Evolutionary conservation across 1,284 basidiomycete genomes (phyloP).

Genomic region (Xanthoconium separans): DNA sequence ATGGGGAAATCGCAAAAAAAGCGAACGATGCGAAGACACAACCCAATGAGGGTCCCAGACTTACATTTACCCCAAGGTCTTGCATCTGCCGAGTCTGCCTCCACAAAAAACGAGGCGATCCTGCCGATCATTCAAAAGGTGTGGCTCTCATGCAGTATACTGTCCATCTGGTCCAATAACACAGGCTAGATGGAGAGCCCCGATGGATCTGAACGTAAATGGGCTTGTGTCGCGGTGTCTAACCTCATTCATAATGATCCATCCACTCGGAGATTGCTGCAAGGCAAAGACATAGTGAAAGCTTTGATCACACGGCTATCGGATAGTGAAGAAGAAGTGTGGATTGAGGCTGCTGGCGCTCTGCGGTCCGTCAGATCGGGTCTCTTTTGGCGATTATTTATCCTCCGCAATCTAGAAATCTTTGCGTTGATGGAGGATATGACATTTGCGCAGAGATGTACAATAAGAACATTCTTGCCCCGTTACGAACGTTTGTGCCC

Average conservation of each 20-base stretch:
- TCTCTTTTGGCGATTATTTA: constrained; percentile 6
- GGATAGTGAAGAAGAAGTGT: constrained; percentile 83
- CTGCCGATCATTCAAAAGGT: constrained; percentile 88
- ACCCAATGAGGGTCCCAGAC: constrained; percentile 89
- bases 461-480: constrained; percentile 88
- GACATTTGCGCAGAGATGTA: constrained; percentile 96
- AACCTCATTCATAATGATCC: constrained; percentile 89
- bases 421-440: constrained; percentile 91
- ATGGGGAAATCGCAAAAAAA: constrained; percentile 94
- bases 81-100: constrained; percentile 63
- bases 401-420: constrained; percentile 55
- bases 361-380: constrained; percentile 51
- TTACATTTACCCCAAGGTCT: constrained; percentile 82
- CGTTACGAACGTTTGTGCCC: constrained; percentile 69
- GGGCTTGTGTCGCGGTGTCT: constrained; percentile 91
- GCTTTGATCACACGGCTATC: constrained; percentile 80
- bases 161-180: neutral
- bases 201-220: constrained; percentile 79
- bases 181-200: constrained; percentile 64
- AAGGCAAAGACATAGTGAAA: constrained; percentile 89
- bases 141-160: constrained; percentile 9
- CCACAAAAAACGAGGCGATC: constrained; percentile 74
- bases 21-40: constrained; percentile 76
- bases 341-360: constrained; percentile 83
- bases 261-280: constrained; percentile 82